Base-by-base conservation (phyloP, 441 rosid species). In the Mallotus japonicus region DNA sequence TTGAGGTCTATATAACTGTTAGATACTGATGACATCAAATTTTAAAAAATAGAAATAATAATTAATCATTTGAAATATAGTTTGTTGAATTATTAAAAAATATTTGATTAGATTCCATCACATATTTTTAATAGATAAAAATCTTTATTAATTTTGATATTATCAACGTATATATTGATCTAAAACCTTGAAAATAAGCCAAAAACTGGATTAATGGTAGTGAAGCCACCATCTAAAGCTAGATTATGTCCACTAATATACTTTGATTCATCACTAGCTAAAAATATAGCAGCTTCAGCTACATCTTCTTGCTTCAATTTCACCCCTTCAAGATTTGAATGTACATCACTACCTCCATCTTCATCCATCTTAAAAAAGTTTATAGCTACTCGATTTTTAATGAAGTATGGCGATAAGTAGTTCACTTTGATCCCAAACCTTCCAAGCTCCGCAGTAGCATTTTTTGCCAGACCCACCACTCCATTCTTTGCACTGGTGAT, bases 171-270 rank as follows among this genome's bases (percentile, higher is more conserved):
- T 28, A 28, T 28, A 28, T 28, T 28, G 0, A 28, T 28, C 32
- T 53, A 53, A 53, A 53, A 15, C 2, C 70, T 56, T 9, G 76
- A 71, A 24, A 67, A 77, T 40, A 78, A 37, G 14, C 65, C 62
- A 34, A 78, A 75, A 19, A 69, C 54, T 8, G 74, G 72, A 51
- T 76, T 82, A 0, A 69, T 51, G 13, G 76, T 54, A 13, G 77
- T 79, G 58, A 76, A 22, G 0, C 85, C 86, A 1, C 88, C 88
- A 53, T 85, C 88, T n/a, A 85, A 77, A 16, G 81, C 78, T 8
- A 83, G 65, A 71, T 83, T 83, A 63, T 76, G 80, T 2, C 89
- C 89, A 47, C 84, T 85, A 1, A 83, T 62, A 60, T 78, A 85
- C 71, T 69, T 81, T 13, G 85, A 75, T 66, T 80, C 89, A 55